Evolutionary conservation across 768 basidiomycete species (phyloP).

Genomic region (Suillus bovinus): DNA sequence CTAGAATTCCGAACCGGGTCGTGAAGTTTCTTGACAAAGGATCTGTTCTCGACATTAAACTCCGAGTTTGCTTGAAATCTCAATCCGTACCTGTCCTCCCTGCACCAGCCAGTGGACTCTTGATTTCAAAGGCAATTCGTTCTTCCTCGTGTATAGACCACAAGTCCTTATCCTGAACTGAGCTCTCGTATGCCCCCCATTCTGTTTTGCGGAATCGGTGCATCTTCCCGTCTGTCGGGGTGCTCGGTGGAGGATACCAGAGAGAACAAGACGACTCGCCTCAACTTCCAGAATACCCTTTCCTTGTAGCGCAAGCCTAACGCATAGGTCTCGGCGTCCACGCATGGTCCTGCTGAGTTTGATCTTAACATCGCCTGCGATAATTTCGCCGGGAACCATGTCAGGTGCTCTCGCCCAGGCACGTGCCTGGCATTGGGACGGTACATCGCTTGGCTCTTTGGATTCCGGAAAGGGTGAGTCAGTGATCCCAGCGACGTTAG

Average conservation of each 20-base stretch:
- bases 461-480: not conserved
- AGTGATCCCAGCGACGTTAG: not conserved
- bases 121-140: conserved; percentile 18
- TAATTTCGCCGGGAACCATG: conserved; percentile 4
- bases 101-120: not conserved
- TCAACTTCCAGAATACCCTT: not conserved
- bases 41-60: not conserved
- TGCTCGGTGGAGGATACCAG: not conserved
- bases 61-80: conserved; percentile 8
- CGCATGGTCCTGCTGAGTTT: not conserved
- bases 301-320: conserved; percentile 8
- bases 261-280: not conserved
- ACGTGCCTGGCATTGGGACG: not conserved
- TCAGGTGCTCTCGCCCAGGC: conserved; percentile 9
- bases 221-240: conserved; percentile 1
- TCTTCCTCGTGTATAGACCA: conserved; percentile 24
- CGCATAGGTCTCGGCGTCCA: not conserved
- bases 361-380: conserved; percentile 3
- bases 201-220: not conserved
- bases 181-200: not conserved
- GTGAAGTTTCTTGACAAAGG: not conserved
- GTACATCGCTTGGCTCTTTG: not conserved
- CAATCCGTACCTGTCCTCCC: not conserved
- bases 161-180: conserved; percentile 12
- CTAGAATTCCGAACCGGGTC: conserved; percentile 15